phyloP scores from a whole-genome alignment of 2,329 filamentous ascomycete genomes.

The Aaosphaeria pasadenensis region DNA sequence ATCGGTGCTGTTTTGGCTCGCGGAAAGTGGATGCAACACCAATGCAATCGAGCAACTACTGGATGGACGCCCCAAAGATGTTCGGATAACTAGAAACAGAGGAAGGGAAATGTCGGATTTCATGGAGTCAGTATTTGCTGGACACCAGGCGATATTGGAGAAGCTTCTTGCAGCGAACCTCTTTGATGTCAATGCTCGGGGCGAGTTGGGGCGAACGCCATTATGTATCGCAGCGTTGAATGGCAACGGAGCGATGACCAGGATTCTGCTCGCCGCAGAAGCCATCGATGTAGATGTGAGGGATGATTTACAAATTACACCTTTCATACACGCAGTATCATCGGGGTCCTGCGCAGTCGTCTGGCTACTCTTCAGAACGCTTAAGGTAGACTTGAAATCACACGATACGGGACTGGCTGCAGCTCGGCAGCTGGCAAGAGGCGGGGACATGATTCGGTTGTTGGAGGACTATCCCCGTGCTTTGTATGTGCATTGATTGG shows the following conservation, averaged over 20 bases:
- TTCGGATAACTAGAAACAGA: too few relatives aligned
- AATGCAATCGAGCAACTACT: too few relatives aligned
- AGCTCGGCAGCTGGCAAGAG: neutral
- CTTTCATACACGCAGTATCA: neutral
- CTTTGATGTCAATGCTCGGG: too few relatives aligned
- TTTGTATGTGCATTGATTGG: neutral
- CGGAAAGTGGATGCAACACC: neutral
- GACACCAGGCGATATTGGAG: too few relatives aligned
- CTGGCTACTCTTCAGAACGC: neutral
- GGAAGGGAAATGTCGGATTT: too few relatives aligned
- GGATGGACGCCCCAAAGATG: too few relatives aligned
- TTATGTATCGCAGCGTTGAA: neutral
- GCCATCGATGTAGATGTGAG: neutral
- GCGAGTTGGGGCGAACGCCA: neutral
- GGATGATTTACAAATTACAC: neutral
- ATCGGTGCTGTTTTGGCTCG: slow-evolving; percentile 1
- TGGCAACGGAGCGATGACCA: neutral
- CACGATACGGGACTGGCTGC: neutral
- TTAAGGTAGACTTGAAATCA: neutral
- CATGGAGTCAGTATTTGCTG: too few relatives aligned
- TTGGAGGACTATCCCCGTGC: neutral
- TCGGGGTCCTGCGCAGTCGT: neutral
- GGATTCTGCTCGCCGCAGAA: neutral
- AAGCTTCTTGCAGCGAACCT: too few relatives aligned
- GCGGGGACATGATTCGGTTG: too few relatives aligned